Percentiles rank a stretch among this genome's conserved stretches.
Conservation (phyloP, 2,329 filamentous ascomycete species). For the Arthroderma sp. region DNA sequence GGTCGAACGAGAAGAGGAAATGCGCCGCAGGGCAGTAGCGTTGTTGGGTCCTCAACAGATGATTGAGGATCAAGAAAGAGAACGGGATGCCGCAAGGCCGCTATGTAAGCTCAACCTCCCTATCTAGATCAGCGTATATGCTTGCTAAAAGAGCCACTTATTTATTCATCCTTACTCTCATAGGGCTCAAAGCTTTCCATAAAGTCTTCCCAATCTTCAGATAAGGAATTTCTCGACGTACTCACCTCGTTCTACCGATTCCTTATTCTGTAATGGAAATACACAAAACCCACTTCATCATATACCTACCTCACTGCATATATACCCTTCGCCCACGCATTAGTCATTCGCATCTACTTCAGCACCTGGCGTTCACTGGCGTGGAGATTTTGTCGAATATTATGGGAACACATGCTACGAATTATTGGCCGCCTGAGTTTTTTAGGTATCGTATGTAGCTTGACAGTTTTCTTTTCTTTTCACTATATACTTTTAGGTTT, state of each 20-base stretch:
- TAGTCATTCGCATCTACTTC: no score
- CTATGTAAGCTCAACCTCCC: constrained; percentile 11
- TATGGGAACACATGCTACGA: no score
- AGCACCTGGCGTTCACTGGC: no score
- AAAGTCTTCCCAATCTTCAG: constrained; percentile 8
- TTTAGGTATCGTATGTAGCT: no score
- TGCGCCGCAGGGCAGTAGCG: constrained; percentile 9
- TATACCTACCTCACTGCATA: no score
- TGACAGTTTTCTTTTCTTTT: no score
- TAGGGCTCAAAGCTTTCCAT: constrained; percentile 10
- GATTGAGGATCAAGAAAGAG: constrained; percentile 12
- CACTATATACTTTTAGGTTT: no score
- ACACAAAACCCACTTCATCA: no score
- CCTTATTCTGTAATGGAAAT: no score
- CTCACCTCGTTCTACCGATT: not conserved
- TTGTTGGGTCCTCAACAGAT: constrained; percentile 9
- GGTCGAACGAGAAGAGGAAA: constrained; percentile 6
- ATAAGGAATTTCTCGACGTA: not conserved
- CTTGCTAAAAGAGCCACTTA: not conserved
- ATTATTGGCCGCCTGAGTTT: no score
- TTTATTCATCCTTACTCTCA: not conserved
- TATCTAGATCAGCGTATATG: not conserved
- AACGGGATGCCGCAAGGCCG: constrained; percentile 10
- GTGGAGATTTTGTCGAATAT: no score
- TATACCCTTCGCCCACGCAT: no score